phyloP scores from a whole-genome alignment of 371 early-diverging fungal genomes.

The Lichtheimia corymbifera region DNA sequence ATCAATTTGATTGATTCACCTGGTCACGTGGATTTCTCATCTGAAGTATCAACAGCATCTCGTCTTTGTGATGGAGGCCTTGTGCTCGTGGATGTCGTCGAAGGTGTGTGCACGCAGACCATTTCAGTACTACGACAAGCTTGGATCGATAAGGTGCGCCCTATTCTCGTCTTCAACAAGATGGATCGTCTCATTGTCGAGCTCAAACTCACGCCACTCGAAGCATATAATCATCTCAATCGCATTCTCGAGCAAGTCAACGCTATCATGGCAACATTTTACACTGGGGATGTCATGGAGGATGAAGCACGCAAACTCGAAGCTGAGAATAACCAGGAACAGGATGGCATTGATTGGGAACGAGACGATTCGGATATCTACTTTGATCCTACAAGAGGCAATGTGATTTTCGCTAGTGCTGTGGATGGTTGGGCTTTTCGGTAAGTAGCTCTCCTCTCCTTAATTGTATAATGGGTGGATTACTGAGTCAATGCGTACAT shows the following conservation, averaged over 20 bases:
- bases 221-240: constrained; percentile 89
- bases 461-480: not conserved
- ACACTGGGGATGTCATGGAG: constrained; percentile 84
- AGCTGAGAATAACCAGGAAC: constrained; percentile 30
- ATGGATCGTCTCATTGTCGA: constrained; percentile 97
- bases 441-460: constrained; percentile 61
- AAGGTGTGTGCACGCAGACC: constrained; percentile 99
- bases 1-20: constrained; percentile 99
- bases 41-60: constrained; percentile 96
- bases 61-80: constrained; percentile 96
- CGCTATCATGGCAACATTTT: constrained; percentile 93
- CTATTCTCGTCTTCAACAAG: constrained; percentile 98
- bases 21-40: constrained; percentile 99
- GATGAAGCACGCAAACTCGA: constrained; percentile 82
- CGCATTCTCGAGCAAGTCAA: constrained; percentile 95
- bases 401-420: constrained; percentile 95
- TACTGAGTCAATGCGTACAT: not conserved
- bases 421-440: constrained; percentile 99
- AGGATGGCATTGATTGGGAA: constrained; percentile 74
- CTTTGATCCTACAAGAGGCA: constrained; percentile 93
- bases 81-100: constrained; percentile 97
- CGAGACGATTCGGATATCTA: constrained; percentile 91
- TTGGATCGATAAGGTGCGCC: constrained; percentile 86
- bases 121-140: constrained; percentile 95
- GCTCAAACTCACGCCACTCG: constrained; percentile 86